Evolutionary conservation across 1,284 basidiomycete species (phyloP).

Genomic region (Ganoderma multipileum): DNA sequence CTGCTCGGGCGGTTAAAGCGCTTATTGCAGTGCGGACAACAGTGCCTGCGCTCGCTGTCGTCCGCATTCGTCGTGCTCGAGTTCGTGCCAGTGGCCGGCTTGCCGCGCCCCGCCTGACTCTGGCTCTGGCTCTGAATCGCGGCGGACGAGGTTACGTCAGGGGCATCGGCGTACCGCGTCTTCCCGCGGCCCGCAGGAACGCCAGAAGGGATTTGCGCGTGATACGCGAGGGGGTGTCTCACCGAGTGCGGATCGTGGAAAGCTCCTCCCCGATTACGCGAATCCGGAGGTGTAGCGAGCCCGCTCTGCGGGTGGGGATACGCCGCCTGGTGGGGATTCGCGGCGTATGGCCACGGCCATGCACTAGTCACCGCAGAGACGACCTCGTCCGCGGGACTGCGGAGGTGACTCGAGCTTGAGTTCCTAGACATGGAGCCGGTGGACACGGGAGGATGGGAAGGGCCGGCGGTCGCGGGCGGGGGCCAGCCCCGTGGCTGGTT

Average conservation of each 20-base stretch:
- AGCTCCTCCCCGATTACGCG: neutral
- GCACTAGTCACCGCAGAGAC: conserved; percentile 22
- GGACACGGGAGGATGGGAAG: neutral
- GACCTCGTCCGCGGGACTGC: conserved; percentile 28
- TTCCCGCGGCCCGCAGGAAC: conserved; percentile 15
- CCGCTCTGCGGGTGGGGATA: neutral
- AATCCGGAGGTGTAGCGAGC: conserved; percentile 1
- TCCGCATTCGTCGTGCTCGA: conserved; percentile 12
- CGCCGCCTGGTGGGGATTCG: neutral
- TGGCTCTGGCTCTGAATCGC: neutral
- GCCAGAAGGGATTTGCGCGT: conserved; percentile 7
- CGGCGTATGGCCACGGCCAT: conserved; percentile 3
- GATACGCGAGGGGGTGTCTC: conserved; percentile 5
- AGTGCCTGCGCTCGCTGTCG: conserved; percentile 41
- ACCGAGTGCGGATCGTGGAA: neutral
- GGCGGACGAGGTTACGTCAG: neutral
- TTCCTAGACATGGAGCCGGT: neutral
- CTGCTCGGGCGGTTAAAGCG: conserved; percentile 53
- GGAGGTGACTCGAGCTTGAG: conserved; percentile 14
- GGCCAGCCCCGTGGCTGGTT: conserved; percentile 5
- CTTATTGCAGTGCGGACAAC: conserved; percentile 48
- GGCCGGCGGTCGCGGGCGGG: conserved; percentile 10
- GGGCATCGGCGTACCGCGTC: conserved; percentile 12
- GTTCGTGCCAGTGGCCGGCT: conserved; percentile 5
- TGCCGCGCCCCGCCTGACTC: neutral